Evolutionary conservation across 2,329 filamentous ascomycete species (phyloP).

Genomic region (Apiospora rasikravindrae): DNA sequence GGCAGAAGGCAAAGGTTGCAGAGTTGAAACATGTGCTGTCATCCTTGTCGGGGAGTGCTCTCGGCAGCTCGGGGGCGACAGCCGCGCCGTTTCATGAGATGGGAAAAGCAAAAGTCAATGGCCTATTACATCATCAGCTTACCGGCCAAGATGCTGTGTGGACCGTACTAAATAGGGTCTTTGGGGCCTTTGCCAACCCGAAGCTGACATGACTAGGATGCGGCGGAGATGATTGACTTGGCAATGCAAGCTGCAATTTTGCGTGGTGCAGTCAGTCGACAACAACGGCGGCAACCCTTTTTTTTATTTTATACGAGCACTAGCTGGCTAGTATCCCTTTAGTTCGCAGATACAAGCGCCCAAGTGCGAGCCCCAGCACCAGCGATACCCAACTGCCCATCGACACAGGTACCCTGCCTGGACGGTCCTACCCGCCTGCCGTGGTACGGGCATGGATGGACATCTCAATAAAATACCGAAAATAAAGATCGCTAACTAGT

Average conservation of each 20-base stretch:
- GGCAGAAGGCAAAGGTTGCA: not conserved
- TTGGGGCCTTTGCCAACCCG: not conserved
- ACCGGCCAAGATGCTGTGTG: not conserved
- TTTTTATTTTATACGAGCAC: constrained; percentile 5
- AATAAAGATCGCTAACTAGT: not conserved
- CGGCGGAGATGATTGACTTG: constrained; percentile 2
- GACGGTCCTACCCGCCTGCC: not conserved
- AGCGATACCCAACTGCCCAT: not conserved
- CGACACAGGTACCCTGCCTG: not conserved
- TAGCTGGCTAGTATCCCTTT: not conserved
- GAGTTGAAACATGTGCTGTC: not conserved
- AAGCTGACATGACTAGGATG: constrained; percentile 7
- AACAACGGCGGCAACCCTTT: not conserved
- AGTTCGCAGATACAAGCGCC: not conserved
- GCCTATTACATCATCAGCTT: not conserved
- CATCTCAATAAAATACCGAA: not conserved
- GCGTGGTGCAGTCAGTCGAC: not conserved
- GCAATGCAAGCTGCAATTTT: not conserved
- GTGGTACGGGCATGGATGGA: not conserved
- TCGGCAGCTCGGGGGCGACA: not conserved
- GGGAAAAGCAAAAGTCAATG: not conserved
- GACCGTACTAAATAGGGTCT: not conserved
- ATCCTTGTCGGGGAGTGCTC: not conserved
- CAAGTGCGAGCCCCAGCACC: not conserved
- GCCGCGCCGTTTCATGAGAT: not conserved